phyloP scores from a whole-genome alignment of 441 rosid genomes.

The Omphalea diandra region DNA sequence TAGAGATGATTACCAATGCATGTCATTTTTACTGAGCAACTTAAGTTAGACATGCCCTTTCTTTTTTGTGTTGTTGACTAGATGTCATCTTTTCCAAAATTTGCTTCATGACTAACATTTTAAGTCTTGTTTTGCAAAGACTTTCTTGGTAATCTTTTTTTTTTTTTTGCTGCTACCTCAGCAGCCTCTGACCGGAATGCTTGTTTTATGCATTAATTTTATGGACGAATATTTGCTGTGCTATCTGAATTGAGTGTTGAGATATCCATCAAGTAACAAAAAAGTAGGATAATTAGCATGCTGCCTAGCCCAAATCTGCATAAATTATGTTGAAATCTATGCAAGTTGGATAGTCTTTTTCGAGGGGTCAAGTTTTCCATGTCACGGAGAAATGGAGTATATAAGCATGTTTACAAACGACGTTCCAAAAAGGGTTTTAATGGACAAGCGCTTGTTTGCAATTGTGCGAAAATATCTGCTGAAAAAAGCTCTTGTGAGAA shows the following conservation, averaged over 20 bases:
- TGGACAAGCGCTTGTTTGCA: too few relatives aligned
- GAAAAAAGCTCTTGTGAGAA: neutral
- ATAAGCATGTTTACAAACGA: too few relatives aligned
- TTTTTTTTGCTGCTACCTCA: neutral
- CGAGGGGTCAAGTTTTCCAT: too few relatives aligned
- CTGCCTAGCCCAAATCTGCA: too few relatives aligned
- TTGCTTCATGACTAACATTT: neutral
- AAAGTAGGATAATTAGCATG: too few relatives aligned
- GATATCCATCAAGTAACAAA: too few relatives aligned
- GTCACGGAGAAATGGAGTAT: too few relatives aligned
- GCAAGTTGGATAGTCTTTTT: too few relatives aligned
- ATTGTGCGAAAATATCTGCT: neutral
- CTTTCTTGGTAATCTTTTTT: too few relatives aligned
- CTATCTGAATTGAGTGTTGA: neutral
- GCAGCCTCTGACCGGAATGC: neutral
- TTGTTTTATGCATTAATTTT: neutral
- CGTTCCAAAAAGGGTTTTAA: too few relatives aligned
- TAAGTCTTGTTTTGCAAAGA: neutral
- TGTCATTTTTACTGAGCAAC: neutral
- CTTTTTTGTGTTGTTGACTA: neutral
- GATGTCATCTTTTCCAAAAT: neutral
- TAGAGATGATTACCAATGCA: neutral
- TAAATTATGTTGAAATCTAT: too few relatives aligned
- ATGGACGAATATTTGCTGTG: neutral
- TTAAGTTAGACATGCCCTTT: neutral